phyloP scores from a whole-genome alignment of 2,329 filamentous ascomycete genomes.

The Penicillium thymicola region DNA sequence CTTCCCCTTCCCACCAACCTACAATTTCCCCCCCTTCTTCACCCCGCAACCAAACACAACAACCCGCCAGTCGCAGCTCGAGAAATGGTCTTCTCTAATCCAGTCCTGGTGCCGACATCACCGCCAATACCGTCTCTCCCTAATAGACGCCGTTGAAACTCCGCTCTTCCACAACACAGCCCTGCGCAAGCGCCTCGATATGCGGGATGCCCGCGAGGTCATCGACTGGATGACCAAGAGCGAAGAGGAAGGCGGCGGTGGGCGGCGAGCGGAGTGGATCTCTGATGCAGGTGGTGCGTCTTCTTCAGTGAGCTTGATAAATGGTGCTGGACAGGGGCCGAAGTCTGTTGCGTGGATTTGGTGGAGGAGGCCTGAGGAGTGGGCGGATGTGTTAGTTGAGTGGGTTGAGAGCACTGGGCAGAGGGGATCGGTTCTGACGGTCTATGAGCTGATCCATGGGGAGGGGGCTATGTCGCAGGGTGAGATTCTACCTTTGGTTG shows the following conservation, averaged over 20 bases:
- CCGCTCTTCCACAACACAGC: constrained; percentile 55
- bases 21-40: constrained; percentile 55
- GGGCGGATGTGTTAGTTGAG: constrained; percentile 72
- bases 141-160: constrained; percentile 59
- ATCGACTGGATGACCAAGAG: constrained; percentile 55
- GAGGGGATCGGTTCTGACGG: constrained; percentile 81
- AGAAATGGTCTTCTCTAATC: constrained; percentile 83
- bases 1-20: constrained; percentile 42
- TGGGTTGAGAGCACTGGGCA: constrained; percentile 87
- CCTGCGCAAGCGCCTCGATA: constrained; percentile 46
- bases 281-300: constrained; percentile 21
- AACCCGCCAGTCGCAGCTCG: constrained; percentile 53
- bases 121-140: constrained; percentile 70
- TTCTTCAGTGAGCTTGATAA: not conserved
- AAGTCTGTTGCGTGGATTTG: constrained; percentile 68
- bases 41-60: constrained; percentile 46
- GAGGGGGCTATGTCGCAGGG: constrained; percentile 70
- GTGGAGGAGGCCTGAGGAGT: constrained; percentile 86
- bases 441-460: constrained; percentile 89
- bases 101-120: constrained; percentile 78
- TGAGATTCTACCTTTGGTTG: constrained; percentile 36
- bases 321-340: constrained; percentile 24
- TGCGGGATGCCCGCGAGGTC: constrained; percentile 53
- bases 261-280: constrained; percentile 60
- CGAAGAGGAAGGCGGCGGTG: constrained; percentile 46